Evolutionary conservation across 768 basidiomycete genomes (phyloP), one percentile per base, ranked within the genome.

Genomic region (Tricholoma furcatifolium): DNA sequence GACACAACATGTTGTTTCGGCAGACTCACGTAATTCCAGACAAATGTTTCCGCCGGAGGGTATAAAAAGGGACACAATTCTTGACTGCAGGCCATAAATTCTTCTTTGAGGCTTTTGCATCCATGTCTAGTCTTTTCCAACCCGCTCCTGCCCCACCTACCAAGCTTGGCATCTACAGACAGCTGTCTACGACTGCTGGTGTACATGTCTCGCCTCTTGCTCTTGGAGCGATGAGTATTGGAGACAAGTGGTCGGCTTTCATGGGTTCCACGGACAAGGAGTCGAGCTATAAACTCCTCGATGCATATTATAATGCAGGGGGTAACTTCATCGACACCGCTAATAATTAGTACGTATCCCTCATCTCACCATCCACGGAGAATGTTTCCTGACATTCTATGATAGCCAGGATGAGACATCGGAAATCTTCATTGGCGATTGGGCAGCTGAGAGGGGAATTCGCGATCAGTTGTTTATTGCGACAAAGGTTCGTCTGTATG

Each of bases 191-290:
- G 6, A 39, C 56, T 9, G 74, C 78, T 1, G 75, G 76, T 8
- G 63, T 80, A 23, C 73, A 71, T 43, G 80, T 81, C 15, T 81
- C 79, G 3, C 78, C 78, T 0, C 62, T 81, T 15, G 64, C 65
- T 21, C 73, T 81, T 18, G 78, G 79, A 2, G 78, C 70, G 3
- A 75, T 76, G 76, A 76, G 67, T 63, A 73, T 79, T 31, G 77
- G 78, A 6, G 72, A 76, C 55, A 67, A 73, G 74, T 60, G 61
- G 0, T 17, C 43, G 1, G 38, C 45, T 2, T 50, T 45, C 8
- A 54, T 72, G 54, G 73, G 73, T 1, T 44, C 54, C 2, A 73
- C 75, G 68, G 53, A 62, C 54, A 71, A 74, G 60, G 68, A 73
- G 40, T 49, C 62, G 11, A 61, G 68, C 6, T 48, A n/a, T 43